Evolutionary conservation across 257 asterid genomes (phyloP).

Genomic region (Fraxinus anomala): DNA sequence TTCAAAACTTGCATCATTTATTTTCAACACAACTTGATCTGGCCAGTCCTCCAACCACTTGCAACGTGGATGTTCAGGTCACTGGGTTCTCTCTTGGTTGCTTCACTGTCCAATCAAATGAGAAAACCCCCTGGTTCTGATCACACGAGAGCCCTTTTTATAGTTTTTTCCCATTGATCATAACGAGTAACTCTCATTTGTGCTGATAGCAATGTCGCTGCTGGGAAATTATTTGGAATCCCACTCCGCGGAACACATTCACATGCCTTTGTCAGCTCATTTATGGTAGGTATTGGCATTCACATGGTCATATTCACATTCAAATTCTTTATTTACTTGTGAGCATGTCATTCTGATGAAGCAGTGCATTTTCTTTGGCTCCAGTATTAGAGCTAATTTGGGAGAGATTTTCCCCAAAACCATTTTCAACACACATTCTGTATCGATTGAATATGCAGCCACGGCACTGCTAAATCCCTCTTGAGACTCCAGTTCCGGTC

Average conservation of each 20-base stretch:
- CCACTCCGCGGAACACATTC: conserved; percentile 99
- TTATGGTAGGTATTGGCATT: conserved; percentile 56
- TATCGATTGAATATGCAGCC: no score
- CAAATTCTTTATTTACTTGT: not conserved
- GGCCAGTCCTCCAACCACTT: not conserved
- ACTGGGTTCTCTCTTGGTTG: not conserved
- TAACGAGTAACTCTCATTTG: conserved; percentile 24
- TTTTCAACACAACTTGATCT: not conserved
- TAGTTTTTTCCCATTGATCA: conserved; percentile 13
- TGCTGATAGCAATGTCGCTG: conserved; percentile 91
- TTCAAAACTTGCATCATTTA: not conserved
- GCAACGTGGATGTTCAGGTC: not conserved
- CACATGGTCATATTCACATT: not conserved
- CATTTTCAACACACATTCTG: no score
- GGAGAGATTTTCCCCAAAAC: no score
- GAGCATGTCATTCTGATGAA: not conserved
- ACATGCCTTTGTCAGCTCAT: conserved; percentile 98
- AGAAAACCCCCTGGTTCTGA: not conserved
- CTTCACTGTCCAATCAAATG: conserved; percentile 3
- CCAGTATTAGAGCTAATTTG: not conserved
- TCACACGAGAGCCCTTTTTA: not conserved
- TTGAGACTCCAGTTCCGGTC: no score
- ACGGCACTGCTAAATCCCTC: no score
- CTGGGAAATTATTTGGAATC: conserved; percentile 95
- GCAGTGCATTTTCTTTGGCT: not conserved